Base-by-base conservation (phyloP, 1,139 yeast species). In the Geotrichum macrosporum region DNA sequence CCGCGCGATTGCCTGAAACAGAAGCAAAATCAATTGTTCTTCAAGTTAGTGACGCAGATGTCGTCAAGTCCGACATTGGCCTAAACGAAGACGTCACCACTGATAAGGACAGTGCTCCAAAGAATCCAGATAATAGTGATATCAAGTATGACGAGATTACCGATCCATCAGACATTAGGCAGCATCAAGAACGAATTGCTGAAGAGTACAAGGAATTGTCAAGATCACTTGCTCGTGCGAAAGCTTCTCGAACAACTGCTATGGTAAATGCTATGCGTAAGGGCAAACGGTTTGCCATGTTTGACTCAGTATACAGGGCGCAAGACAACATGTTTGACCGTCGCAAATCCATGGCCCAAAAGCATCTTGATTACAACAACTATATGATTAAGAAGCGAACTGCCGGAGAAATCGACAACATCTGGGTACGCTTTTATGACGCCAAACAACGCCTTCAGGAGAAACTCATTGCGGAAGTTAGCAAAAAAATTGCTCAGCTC, bases 141-240 rank as follows among this genome's bases (percentile, higher is more conserved):
- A 26, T 39, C 12, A 21, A 39, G 27, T 39, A 39, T 13, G 22
- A 39, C 9, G 35, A 30, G 13, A 26, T 39, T 4, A 24, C 42
- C 9, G 42, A 39, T 24, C 35, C 35, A 4, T 15, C 29, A 1
- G 34, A 39, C 16, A 44, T 56, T 18, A 51, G 51, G 31, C 41
- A 35, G 42, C 56, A 58, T 38, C 68, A 64, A 48, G 60, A 59
- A 15, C 49, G 52, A 26, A 55, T 65, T 44, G 62, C 65, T 5
- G 50, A 42, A 18, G 58, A 59, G 44, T 65, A 63, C 47, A 50
- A 54, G 24, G 60, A 55, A 41, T 49, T 64, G 22, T 62, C 68
- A 15, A 53, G 52, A 29, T 49, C 52, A 27, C 52, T 65, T 22
- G 55, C 66, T 12, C 51, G 51, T 10, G 64, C 63, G 15, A 53